Evolutionary conservation across 2,329 filamentous ascomycete genomes (phyloP).

Genomic region (Clonostachys sp.): DNA sequence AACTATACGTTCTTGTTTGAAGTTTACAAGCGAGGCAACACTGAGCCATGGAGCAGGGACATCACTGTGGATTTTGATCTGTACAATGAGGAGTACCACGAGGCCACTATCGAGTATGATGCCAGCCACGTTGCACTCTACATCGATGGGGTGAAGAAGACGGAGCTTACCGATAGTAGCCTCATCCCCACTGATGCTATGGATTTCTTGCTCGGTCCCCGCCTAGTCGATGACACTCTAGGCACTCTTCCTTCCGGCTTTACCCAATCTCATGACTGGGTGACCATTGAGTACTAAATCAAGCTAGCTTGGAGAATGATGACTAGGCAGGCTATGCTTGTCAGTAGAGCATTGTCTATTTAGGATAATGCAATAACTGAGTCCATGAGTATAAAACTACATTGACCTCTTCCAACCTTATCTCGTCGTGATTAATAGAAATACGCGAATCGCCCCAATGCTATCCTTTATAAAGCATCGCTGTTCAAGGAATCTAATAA

Average conservation of each 20-base stretch:
- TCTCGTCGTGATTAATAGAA: no score
- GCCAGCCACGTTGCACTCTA: slow-evolving; percentile 7
- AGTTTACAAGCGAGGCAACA: slow-evolving; percentile 4
- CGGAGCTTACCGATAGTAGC: slow-evolving; percentile 5
- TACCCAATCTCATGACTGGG: slow-evolving; percentile 10
- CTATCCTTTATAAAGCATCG: no score
- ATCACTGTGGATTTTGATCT: slow-evolving; percentile 3
- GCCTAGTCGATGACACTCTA: slow-evolving; percentile 4
- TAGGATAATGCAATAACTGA: no score
- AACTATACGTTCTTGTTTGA: slow-evolving; percentile 7
- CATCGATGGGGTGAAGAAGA: slow-evolving; percentile 6
- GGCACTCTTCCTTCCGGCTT: slow-evolving; percentile 4
- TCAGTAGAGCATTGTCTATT: no score
- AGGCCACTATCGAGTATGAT: slow-evolving; percentile 8
- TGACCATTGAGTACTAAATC: slow-evolving; percentile 4
- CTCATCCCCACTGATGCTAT: slow-evolving; percentile 8
- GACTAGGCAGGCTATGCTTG: no score
- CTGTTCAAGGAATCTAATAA: no score
- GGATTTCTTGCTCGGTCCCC: slow-evolving; percentile 8
- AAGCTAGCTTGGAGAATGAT: no score
- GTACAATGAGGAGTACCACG: slow-evolving; percentile 8
- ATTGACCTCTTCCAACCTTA: no score
- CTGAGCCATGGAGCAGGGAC: slow-evolving; percentile 3
- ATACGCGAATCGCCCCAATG: no score
- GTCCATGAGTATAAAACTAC: no score